phyloP scores from a whole-genome alignment of 306 rosid genomes.

The Crataegus laevigata region DNA sequence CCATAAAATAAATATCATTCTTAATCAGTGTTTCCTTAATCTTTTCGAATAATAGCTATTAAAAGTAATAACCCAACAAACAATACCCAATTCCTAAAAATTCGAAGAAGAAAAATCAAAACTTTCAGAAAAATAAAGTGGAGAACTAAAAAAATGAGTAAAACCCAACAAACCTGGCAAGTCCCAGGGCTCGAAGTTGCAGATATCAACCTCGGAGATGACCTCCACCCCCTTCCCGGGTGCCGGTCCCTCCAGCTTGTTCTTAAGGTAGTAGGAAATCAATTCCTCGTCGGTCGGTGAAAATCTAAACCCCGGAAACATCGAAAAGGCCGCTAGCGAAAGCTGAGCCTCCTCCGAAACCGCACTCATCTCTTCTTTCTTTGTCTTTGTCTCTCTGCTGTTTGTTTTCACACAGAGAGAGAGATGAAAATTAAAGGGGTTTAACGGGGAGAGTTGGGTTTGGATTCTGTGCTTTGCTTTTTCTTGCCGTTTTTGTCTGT shows the following conservation, averaged over 20 bases:
- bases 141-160: too few species aligned
- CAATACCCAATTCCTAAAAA: not conserved
- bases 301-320: constrained; percentile 95
- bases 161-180: constrained; percentile 48
- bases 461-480: not conserved
- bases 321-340: constrained; percentile 56
- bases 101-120: not conserved
- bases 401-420: not conserved
- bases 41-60: not conserved
- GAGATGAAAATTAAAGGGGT: not conserved
- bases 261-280: constrained; percentile 67
- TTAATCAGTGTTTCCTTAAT: not conserved
- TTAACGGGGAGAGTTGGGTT: not conserved
- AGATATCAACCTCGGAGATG: constrained; percentile 72
- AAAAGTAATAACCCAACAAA: not conserved
- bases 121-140: not conserved
- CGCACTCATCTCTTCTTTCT: constrained; percentile 12
- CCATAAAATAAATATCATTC: not conserved
- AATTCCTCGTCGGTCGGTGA: constrained; percentile 91
- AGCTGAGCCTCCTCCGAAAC: constrained; percentile 49
- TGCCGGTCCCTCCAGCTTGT: constrained; percentile 54
- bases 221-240: constrained; percentile 64
- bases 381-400: not conserved
- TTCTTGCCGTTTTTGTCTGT: not conserved
- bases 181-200: constrained; percentile 89